Conservation (phyloP, 2,329 filamentous ascomycete genomes). For the Drechslera avenae region DNA sequence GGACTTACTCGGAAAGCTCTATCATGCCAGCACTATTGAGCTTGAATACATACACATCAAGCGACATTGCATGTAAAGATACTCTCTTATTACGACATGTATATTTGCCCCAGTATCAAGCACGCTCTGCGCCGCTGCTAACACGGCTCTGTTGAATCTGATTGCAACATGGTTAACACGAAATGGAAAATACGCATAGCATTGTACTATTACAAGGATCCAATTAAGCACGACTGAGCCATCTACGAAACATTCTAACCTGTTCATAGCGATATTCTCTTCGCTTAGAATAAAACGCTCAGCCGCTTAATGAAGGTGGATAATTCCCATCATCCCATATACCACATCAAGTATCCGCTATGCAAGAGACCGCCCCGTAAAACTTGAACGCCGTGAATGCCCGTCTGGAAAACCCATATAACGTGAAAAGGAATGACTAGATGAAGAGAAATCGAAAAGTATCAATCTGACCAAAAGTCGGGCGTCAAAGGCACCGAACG, state of each 20-base stretch:
- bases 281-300: slow-evolving; percentile 1
- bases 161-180: neutral
- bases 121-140: neutral
- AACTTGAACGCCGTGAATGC: slow-evolving; percentile 32
- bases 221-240: slow-evolving; percentile 5
- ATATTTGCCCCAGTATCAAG: no score
- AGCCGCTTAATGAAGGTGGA: slow-evolving; percentile 9
- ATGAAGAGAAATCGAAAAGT: slow-evolving; percentile 10
- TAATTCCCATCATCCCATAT: slow-evolving; percentile 4
- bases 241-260: slow-evolving; percentile 6
- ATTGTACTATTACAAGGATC: slow-evolving; percentile 26
- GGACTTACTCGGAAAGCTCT: neutral
- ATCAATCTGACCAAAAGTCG: slow-evolving; percentile 10
- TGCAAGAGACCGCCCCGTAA: slow-evolving; percentile 11
- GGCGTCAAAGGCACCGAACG: neutral
- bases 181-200: neutral
- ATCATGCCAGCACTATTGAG: no score
- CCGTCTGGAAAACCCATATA: slow-evolving; percentile 8
- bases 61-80: no score
- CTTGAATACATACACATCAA: no score
- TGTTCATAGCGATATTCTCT: slow-evolving; percentile 8
- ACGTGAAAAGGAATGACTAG: slow-evolving; percentile 8
- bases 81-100: no score
- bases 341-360: slow-evolving; percentile 11
- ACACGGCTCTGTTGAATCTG: neutral